Evolutionary conservation across 2,329 filamentous ascomycete genomes (phyloP).

Genomic region (Phyllosticta citrichinensis): DNA sequence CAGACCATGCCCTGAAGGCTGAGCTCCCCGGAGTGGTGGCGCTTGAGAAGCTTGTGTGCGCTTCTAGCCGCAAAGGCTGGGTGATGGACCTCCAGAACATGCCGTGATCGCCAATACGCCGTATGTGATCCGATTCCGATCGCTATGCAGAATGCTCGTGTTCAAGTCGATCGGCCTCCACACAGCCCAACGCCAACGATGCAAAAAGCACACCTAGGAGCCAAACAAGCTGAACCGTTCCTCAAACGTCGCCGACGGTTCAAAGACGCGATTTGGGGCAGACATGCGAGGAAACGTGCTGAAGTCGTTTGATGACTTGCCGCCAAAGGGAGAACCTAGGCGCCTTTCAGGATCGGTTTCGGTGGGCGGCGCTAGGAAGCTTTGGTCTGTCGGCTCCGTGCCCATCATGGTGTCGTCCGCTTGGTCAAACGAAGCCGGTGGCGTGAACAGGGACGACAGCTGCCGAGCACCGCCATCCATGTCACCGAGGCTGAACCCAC

Average conservation of each 20-base stretch:
- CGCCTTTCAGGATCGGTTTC: slow-evolving; percentile 32
- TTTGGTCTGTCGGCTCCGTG: slow-evolving; percentile 16
- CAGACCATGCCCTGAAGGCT: neutral
- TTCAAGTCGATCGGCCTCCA: slow-evolving; percentile 5
- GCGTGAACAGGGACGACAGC: slow-evolving; percentile 46
- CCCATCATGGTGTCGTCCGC: slow-evolving; percentile 19
- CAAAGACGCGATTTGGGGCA: slow-evolving; percentile 24
- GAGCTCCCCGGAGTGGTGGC: neutral
- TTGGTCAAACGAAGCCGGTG: slow-evolving; percentile 28
- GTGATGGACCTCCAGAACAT: neutral
- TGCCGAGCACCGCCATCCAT: slow-evolving; percentile 41
- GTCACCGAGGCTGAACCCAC: slow-evolving; percentile 52
- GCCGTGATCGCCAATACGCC: slow-evolving; percentile 5
- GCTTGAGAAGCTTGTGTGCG: neutral
- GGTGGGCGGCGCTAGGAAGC: slow-evolving; percentile 18
- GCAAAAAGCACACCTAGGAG: slow-evolving; percentile 1
- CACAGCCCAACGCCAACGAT: slow-evolving; percentile 10
- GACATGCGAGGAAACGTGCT: slow-evolving; percentile 40
- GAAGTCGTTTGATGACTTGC: slow-evolving; percentile 26
- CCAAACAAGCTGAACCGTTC: slow-evolving; percentile 22
- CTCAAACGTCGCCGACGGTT: slow-evolving; percentile 29
- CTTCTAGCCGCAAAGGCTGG: neutral
- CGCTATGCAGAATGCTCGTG: slow-evolving; percentile 7
- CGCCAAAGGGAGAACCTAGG: slow-evolving; percentile 38
- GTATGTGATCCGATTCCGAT: slow-evolving; percentile 1